phyloP scores from a whole-genome alignment of 805 yeast species.

The Metschnikowia santaceciliae region DNA sequence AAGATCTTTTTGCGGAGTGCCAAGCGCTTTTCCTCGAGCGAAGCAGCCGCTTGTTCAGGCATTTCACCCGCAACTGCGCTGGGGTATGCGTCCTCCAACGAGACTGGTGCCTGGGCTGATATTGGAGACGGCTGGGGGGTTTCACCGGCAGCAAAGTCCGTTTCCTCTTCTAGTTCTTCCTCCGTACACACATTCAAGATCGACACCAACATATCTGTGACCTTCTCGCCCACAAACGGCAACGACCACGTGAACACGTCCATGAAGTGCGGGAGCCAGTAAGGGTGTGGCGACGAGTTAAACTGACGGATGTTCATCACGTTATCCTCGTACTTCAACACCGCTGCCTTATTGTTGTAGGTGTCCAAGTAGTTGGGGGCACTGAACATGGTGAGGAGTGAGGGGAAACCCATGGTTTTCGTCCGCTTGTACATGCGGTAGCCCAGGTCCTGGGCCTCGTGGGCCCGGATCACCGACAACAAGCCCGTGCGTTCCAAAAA shows the following conservation, averaged over 20 bases:
- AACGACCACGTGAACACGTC: constrained; percentile 97
- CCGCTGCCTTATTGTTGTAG: constrained; percentile 93
- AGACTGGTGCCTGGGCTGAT: constrained; percentile 6
- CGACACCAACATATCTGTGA: constrained; percentile 87
- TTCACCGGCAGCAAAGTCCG: constrained; percentile 44
- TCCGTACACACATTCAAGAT: constrained; percentile 92
- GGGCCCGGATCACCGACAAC: constrained; percentile 87
- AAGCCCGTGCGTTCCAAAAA: constrained; percentile 76
- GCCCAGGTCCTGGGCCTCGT: constrained; percentile 97
- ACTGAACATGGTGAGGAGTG: constrained; percentile 83
- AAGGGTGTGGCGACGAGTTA: constrained; percentile 90
- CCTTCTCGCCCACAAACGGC: constrained; percentile 95
- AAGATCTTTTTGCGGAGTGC: constrained; percentile 81
- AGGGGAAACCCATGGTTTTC: constrained; percentile 80
- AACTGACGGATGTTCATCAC: constrained; percentile 95
- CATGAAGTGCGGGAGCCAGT: constrained; percentile 95
- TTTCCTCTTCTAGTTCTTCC: constrained; percentile 82
- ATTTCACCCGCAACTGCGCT: constrained; percentile 1
- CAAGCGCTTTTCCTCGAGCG: constrained; percentile 35
- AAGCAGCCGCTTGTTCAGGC: neutral
- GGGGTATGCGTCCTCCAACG: constrained; percentile 5
- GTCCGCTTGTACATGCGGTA: constrained; percentile 91
- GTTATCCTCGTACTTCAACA: constrained; percentile 83
- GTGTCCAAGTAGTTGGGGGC: constrained; percentile 94
- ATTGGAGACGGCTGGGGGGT: constrained; percentile 23